A percentile compares a stretch with the other conserved stretches of the same genome.
Evolutionary conservation across 2,329 filamentous ascomycete genomes (phyloP).

Genomic region (Ophiostoma perfectum): DNA sequence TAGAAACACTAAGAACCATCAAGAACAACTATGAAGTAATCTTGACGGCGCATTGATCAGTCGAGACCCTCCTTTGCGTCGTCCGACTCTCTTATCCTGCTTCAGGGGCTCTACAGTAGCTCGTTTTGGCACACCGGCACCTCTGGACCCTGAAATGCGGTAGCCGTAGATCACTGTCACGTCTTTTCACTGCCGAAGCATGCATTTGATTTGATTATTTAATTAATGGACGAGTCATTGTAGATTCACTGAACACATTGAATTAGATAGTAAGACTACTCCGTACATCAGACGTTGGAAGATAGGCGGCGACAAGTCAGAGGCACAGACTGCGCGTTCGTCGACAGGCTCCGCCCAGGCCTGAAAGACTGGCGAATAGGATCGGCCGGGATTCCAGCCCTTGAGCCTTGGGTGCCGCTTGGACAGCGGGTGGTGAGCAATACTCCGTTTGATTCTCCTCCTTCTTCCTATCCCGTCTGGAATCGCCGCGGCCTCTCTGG

Average conservation of each 20-base stretch:
- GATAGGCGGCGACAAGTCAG: too few relatives aligned
- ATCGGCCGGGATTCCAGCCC: background rate
- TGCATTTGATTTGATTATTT: background rate
- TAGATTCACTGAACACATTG: too few relatives aligned
- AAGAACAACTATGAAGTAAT: too few relatives aligned
- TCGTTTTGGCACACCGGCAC: background rate
- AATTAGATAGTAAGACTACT: too few relatives aligned
- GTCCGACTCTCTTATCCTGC: background rate
- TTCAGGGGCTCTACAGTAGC: background rate
- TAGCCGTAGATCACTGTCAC: slow-evolving; percentile 1
- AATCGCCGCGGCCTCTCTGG: background rate
- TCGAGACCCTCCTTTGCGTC: too few relatives aligned
- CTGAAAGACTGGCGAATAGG: background rate
- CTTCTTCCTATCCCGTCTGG: background rate
- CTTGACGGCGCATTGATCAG: too few relatives aligned
- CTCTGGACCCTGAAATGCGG: background rate
- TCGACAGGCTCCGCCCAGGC: too few relatives aligned
- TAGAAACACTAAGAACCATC: too few relatives aligned
- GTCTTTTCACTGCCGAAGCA: background rate
- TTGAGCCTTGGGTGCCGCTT: background rate
- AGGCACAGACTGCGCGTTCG: too few relatives aligned
- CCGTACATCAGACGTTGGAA: too few relatives aligned
- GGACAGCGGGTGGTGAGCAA: background rate
- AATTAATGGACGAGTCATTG: too few relatives aligned
- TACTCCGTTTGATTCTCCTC: background rate